Percentiles rank a stretch among this genome's conserved stretches.
Conservation (phyloP, 2,329 filamentous ascomycete species). For the Fonsecaea pugnacius region DNA sequence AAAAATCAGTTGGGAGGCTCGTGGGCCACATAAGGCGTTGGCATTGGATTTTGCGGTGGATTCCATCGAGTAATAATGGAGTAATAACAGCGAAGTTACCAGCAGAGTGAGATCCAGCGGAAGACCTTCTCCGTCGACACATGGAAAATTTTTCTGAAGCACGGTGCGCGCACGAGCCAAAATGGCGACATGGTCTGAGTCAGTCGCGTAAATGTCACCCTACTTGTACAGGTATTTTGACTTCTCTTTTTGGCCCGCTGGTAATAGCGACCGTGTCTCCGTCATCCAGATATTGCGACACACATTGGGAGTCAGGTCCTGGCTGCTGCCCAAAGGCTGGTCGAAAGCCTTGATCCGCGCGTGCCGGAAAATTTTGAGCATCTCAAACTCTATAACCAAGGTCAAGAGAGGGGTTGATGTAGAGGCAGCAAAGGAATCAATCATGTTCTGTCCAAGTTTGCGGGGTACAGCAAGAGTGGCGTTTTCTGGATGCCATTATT, state of each 20-base stretch:
- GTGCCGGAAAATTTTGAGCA: not conserved
- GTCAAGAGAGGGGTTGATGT: not conserved
- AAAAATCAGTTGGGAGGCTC: not conserved
- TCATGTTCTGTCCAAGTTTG: slow-evolving; percentile 19
- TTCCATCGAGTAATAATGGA: slow-evolving; percentile 33
- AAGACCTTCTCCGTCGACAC: slow-evolving; percentile 15
- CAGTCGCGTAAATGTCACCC: slow-evolving; percentile 26
- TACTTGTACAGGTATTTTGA: not conserved
- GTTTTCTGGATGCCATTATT: slow-evolving; percentile 16
- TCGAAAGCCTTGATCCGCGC: not conserved
- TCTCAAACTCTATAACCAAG: not conserved
- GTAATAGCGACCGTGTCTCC: not conserved
- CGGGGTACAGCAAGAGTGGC: slow-evolving; percentile 31
- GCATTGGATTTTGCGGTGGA: slow-evolving; percentile 22
- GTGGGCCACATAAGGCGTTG: not conserved
- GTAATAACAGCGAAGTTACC: slow-evolving; percentile 21
- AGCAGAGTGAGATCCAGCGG: slow-evolving; percentile 17
- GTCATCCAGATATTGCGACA: not conserved
- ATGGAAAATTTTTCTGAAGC: slow-evolving; percentile 27
- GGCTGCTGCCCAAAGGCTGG: not conserved
- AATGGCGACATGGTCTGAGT: slow-evolving; percentile 26
- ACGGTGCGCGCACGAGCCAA: slow-evolving; percentile 7
- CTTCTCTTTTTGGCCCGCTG: slow-evolving; percentile 3
- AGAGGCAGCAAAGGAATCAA: not conserved
- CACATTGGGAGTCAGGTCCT: not conserved